Conservation (phyloP, 495 filamentous ascomycete genomes). For the Xylaria acuta region DNA sequence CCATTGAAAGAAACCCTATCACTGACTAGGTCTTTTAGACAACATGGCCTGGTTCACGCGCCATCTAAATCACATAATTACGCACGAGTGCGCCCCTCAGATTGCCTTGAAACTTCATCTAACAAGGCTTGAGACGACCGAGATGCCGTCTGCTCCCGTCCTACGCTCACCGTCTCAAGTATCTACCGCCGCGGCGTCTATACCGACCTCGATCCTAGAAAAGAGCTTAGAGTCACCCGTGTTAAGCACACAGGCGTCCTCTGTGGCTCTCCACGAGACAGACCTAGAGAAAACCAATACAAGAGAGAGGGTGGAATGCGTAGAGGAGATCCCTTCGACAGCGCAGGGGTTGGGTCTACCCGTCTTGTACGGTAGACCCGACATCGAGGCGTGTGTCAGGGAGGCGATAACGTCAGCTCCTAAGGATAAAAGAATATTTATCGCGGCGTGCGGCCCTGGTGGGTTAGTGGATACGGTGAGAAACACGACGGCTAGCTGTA, state of each 20-base stretch:
- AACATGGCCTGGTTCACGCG: constrained; percentile 59
- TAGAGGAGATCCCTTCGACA: constrained; percentile 20
- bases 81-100: constrained; percentile 49
- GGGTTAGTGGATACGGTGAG: constrained; percentile 55
- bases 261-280: constrained; percentile 30
- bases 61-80: constrained; percentile 52
- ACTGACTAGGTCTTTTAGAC: constrained; percentile 33
- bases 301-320: neutral
- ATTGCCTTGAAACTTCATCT: constrained; percentile 56
- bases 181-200: constrained; percentile 16
- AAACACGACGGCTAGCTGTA: constrained; percentile 57
- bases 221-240: constrained; percentile 24
- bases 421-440: constrained; percentile 51
- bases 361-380: constrained; percentile 49
- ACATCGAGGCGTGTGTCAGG: constrained; percentile 48
- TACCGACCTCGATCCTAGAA: neutral
- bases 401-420: constrained; percentile 48
- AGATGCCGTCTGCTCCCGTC: constrained; percentile 7
- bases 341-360: constrained; percentile 29
- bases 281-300: constrained; percentile 31
- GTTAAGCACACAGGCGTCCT: constrained; percentile 28
- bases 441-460: constrained; percentile 60
- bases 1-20: constrained; percentile 21
- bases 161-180: constrained; percentile 22
- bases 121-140: constrained; percentile 37